Percentiles rank a stretch among this genome's conserved stretches.
Conservation (phyloP, 2,329 filamentous ascomycete species). For the Arthrobotrys iridis region DNA sequence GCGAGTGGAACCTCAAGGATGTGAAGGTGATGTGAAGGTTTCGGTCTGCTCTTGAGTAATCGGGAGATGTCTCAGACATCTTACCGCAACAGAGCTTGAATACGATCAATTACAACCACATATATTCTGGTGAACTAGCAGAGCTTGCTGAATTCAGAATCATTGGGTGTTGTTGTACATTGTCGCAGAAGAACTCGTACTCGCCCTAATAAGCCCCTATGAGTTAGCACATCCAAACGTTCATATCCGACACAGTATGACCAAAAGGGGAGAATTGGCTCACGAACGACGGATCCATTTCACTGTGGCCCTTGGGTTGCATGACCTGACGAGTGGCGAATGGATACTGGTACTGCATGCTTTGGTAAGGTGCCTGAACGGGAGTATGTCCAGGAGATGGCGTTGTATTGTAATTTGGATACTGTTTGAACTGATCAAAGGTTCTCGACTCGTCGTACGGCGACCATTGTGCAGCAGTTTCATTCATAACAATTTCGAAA, state of each 20-base stretch:
- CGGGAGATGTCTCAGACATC: slow-evolving; percentile 53
- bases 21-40: slow-evolving; percentile 42
- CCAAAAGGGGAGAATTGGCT: slow-evolving; percentile 38
- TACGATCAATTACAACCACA: slow-evolving; percentile 36
- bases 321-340: slow-evolving; percentile 51
- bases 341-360: slow-evolving; percentile 49
- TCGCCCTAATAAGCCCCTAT: slow-evolving; percentile 40
- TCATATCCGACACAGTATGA: neutral
- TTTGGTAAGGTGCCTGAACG: slow-evolving; percentile 36
- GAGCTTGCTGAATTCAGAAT: slow-evolving; percentile 43
- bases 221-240: slow-evolving; percentile 24
- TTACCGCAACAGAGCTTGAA: slow-evolving; percentile 31
- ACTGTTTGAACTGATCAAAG: slow-evolving; percentile 52
- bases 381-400: slow-evolving; percentile 46
- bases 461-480: slow-evolving; percentile 48
- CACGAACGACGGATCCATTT: slow-evolving; percentile 55
- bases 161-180: slow-evolving; percentile 50
- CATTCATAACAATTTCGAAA: slow-evolving; percentile 52
- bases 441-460: slow-evolving; percentile 47
- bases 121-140: slow-evolving; percentile 49
- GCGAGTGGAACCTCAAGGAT: slow-evolving; percentile 33
- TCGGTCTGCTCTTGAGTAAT: slow-evolving; percentile 46
- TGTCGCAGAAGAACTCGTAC: slow-evolving; percentile 52
- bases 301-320: slow-evolving; percentile 45
- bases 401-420: slow-evolving; percentile 44